Base-by-base conservation (phyloP, 2,329 filamentous ascomycete genomes). In the Colletotrichum eleusines region DNA sequence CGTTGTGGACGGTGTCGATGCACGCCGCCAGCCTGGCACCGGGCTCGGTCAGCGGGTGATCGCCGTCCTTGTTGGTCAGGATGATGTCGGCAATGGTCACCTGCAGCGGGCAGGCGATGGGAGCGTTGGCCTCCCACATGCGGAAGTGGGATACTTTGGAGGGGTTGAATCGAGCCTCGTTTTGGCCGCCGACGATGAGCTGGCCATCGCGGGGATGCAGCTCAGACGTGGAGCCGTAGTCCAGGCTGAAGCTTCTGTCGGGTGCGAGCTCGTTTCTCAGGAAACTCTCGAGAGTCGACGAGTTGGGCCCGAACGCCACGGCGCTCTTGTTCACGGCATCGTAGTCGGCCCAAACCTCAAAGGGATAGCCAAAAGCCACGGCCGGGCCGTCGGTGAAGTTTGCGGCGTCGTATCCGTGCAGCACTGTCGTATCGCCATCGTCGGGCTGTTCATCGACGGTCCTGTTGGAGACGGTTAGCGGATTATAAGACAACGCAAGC, bases 1-100 rank as follows among this genome's bases (percentile, higher is more conserved):
- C 65, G 44, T 73, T 74, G 16, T 74, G 73, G 2, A 74, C 65
- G 7, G 73, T 69, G n/a, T 74, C 73, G 28, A 74, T 70, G 16
- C 73, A 74, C n/a, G 73, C 73, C 3, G 73, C 66, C 2, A 74
- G 62, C 23, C 63, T 53, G 42, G 59, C 58, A 54, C 51, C 69
- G 5, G 66, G n/a, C 3, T 73, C 72, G 57, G 69, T 72, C 2
- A 74, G 65, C 2, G 73, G 73, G 38, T 72, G 68, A 5, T 74
- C 63, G 46, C 73, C 73, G 40, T 74, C 44, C 18, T 63, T 57
- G 62, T 74, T 74, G 62, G 61, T 73, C 8, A 74, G 62, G 2
- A 67, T 33, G 12, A 74, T 71, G 23, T 74, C 73, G 26, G 73
- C 35, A 23, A 74, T 44, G 51, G 72, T 63, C n/a, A 74, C 73